A percentile compares a stretch with the other conserved stretches of the same genome.
phyloP scores from a whole-genome alignment of 768 basidiomycete genomes.

The Trametes meyenii region DNA sequence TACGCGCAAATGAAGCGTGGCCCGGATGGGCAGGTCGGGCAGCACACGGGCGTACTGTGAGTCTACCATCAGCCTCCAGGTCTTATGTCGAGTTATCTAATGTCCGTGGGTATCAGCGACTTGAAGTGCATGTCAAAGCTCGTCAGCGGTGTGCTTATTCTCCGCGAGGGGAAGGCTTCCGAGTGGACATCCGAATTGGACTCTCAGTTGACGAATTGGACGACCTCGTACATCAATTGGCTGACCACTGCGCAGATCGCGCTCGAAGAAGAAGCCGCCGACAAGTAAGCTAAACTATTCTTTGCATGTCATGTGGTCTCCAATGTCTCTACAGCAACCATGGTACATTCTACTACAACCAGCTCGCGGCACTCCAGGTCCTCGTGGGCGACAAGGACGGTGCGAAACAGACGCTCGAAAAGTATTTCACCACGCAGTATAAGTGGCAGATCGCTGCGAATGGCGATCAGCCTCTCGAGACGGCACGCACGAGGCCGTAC shows the following conservation, averaged over 20 bases:
- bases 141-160: slow-evolving; percentile 52
- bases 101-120: slow-evolving; percentile 44
- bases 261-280: slow-evolving; percentile 46
- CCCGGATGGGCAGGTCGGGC: slow-evolving; percentile 35
- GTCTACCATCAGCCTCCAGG: slow-evolving; percentile 22
- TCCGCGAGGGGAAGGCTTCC: slow-evolving; percentile 50
- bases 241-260: slow-evolving; percentile 52
- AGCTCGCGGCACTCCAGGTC: slow-evolving; percentile 58
- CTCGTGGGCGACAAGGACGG: slow-evolving; percentile 53
- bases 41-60: slow-evolving; percentile 58
- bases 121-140: slow-evolving; percentile 61
- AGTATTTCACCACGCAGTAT: slow-evolving; percentile 55
- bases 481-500: slow-evolving; percentile 61
- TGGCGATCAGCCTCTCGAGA: slow-evolving; percentile 70
- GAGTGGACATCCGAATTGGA: slow-evolving; percentile 61
- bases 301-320: background rate
- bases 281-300: slow-evolving; percentile 45
- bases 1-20: slow-evolving; percentile 39
- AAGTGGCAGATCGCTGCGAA: slow-evolving; percentile 53
- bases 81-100: background rate
- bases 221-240: slow-evolving; percentile 56
- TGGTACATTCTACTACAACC: slow-evolving; percentile 64
- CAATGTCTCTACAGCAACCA: slow-evolving; percentile 52
- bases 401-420: slow-evolving; percentile 48
- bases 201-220: slow-evolving; percentile 52